Evolutionary conservation across 495 filamentous ascomycete genomes (phyloP), one percentile per base, ranked within the genome.

Genomic region (Penicillium bialowiezense): DNA sequence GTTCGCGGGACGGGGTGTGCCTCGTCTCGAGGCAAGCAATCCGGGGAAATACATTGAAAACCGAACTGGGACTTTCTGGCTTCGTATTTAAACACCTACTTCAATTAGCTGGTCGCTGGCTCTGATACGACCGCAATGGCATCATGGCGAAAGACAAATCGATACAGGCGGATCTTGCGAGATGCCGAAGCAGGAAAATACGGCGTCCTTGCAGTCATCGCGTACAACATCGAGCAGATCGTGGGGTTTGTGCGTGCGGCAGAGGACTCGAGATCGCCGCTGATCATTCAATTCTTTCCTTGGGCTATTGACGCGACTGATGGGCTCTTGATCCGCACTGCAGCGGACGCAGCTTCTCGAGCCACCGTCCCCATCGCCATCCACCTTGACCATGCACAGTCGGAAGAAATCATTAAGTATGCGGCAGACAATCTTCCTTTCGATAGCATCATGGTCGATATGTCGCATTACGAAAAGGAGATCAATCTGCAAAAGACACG

Each of bases 201-300:
- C 67, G 85, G 78, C 36, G 77, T 88, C n/a, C 76, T 84, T 3
- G 84, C 77, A 51, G 82, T 85, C 72, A 86, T 82, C 67, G 82
- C 79, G 65, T 91, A 91, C 76, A 89, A 89, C 74, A 80, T 86
- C 65, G 85, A 89, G 70, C 80, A 79, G 56, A 81, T 89, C 61
- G 74, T 88, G 46, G 87, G 85, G 26, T 78, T 81, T 0, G 79
- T 89, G 49, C 77, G 72, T 48, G 87, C 86, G 5, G 87, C 87
- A 40, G 83, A 88, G 64, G 73, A 75, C 13, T 81, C 84, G 31
- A 65, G 67, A 21, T 86, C 84, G 0, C 87, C 87, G 0, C 77
- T 84, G 47, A 86, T 88, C 72, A 76, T 91, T 52, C 80, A 87
- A 28, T 82, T 91, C 63, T 90, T 91, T 65, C 87, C 87, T 48